These are phyloP conservation scores for Dictyostelium capitatum DNA, from an alignment of 78 protist species.

Conservation along the genomic window DNA sequence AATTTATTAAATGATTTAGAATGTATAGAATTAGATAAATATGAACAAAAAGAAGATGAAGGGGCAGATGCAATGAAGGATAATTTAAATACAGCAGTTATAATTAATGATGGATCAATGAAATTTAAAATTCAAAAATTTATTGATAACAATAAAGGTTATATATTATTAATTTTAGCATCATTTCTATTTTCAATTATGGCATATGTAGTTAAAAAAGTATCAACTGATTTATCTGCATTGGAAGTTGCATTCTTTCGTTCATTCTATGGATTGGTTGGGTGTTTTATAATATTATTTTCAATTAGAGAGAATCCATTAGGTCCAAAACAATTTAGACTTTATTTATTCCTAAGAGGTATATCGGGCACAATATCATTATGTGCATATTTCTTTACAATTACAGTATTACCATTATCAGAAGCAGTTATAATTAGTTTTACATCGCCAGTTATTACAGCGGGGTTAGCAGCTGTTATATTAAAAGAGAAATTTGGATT, in stretches of 20 bases:
- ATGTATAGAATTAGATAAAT: no score
- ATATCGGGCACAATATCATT: conserved; percentile 48
- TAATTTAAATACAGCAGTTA: background rate
- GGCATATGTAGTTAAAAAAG: conserved; percentile 39
- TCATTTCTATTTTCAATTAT: conserved; percentile 48
- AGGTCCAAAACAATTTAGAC: conserved; percentile 24
- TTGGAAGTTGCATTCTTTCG: conserved; percentile 52
- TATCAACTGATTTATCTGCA: background rate
- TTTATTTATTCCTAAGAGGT: conserved; percentile 20
- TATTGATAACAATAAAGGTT: background rate
- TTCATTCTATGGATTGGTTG: conserved; percentile 34
- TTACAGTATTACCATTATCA: conserved; percentile 31
- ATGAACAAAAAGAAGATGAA: background rate
- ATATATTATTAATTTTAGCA: background rate
- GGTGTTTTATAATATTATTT: conserved; percentile 20
- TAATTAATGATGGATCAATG: no score
- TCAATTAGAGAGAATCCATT: conserved; percentile 28
- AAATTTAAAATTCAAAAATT: no score
- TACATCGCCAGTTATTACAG: conserved; percentile 58
- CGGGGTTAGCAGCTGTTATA: conserved; percentile 33
- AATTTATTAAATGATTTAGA: no score
- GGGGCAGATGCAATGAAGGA: background rate
- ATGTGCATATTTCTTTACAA: conserved; percentile 34
- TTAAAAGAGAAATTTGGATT: conserved; percentile 70
- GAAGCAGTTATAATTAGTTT: conserved; percentile 58